Conservation (phyloP, 345 rosid species). For the Garcia nutans region DNA sequence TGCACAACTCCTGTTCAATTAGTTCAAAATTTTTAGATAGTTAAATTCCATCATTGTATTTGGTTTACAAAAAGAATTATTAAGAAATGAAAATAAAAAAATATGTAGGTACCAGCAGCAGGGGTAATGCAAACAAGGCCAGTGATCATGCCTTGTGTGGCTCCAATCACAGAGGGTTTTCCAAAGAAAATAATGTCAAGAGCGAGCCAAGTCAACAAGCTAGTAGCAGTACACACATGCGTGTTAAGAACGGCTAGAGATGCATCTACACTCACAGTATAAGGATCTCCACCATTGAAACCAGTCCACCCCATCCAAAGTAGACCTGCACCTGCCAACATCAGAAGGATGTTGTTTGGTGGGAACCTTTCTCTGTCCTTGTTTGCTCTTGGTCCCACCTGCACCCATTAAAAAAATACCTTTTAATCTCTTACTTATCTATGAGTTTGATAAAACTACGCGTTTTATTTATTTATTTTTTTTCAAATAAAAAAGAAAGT, state of each 20-base stretch:
- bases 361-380: constrained; percentile 70
- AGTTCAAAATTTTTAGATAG: too few species aligned
- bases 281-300: constrained; percentile 72
- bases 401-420: neutral
- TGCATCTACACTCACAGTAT: constrained; percentile 44
- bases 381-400: constrained; percentile 65
- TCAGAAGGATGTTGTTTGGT: constrained; percentile 60
- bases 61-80: too few species aligned
- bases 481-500: too few species aligned
- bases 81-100: neutral
- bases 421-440: neutral
- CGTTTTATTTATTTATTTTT: too few species aligned
- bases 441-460: too few species aligned
- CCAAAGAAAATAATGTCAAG: constrained; percentile 68
- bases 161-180: constrained; percentile 63
- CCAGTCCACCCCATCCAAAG: constrained; percentile 84
- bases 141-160: constrained; percentile 67
- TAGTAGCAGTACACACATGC: constrained; percentile 70
- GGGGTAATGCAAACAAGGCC: constrained; percentile 64
- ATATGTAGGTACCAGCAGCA: constrained; percentile 40
- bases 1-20: constrained; percentile 54
- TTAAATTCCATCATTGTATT: too few species aligned
- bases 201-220: constrained; percentile 64
- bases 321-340: constrained; percentile 65
- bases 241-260: constrained; percentile 72